Evolutionary conservation across 2,329 filamentous ascomycete species (phyloP), one percentile per base, ranked within the genome.

Genomic region (Scytalidium lignicola): DNA sequence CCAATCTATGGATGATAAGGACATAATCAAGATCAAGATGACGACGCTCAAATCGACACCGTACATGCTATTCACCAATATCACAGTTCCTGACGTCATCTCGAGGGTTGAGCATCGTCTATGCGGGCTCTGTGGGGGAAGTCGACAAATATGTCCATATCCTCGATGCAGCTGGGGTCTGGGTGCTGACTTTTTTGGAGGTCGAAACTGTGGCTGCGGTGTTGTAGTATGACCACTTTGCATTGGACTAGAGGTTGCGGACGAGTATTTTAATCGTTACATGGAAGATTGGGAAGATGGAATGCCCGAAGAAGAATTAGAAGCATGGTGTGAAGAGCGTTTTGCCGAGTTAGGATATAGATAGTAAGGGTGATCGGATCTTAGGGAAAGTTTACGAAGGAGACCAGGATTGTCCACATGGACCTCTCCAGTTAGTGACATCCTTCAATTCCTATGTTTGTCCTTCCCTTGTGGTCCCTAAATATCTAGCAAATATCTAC

Each of bases 241-340:
- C 15, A 37, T 37, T 37, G 32, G 10, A 9, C 6, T n/a, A 17
- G 32, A 37, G 4, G 15, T 37, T n/a, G 32, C 32, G n/a, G 32
- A 17, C 4, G 88, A 96, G 64, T 91, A 96, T 61, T 90, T 96
- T 82, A 37, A 17, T 5, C 32, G 32, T 15, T 13, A 15, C n/a
- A n/a, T 37, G 15, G 12, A 4, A 8, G 62, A 99, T 67, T 93
- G 99, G 81, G 93, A 99, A 76, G 87, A 97, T 66, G 90, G 90
- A 71, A 85, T 81, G 52, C 76, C 82, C 44, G 90, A 95, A 57
- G 90, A 95, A 49, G 91, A 96, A 70, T 72, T 84, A 60, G 80
- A 79, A 57, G 76, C 83, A 67, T 83, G 9, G 7, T 81, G 60
- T n/a, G 15, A n/a, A 37, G 32, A 81, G 78, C 51, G 79, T 78